These are phyloP conservation scores for Pythium apleroticum DNA, from an alignment of 352 stramenopile species.

Conservation along the genomic window DNA sequence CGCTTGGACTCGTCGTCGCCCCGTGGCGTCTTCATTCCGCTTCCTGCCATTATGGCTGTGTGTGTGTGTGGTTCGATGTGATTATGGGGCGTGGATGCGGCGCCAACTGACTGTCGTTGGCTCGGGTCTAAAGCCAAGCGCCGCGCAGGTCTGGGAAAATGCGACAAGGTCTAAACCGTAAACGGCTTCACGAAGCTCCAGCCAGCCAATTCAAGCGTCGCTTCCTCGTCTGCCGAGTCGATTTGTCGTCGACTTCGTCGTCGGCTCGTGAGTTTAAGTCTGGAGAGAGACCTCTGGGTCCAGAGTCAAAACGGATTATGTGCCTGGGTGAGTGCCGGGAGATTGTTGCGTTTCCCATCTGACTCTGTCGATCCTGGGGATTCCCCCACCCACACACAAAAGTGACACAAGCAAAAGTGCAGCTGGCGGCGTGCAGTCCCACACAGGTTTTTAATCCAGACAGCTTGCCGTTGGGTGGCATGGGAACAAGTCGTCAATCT, in stretches of 20 bases:
- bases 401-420: conserved; percentile 12
- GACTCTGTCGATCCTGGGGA: conserved; percentile 6
- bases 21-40: conserved; percentile 9
- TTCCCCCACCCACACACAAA: conserved; percentile 12
- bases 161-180: conserved; percentile 4
- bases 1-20: conserved; percentile 13
- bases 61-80: neutral
- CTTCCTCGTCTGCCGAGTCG: conserved; percentile 8
- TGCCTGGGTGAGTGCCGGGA: neutral
- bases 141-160: conserved; percentile 1
- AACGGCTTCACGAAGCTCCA: conserved; percentile 4
- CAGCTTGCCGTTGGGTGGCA: conserved; percentile 1
- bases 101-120: conserved; percentile 5
- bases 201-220: conserved; percentile 12
- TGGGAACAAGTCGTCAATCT: neutral
- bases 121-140: conserved; percentile 1
- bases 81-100: conserved; percentile 6
- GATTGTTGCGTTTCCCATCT: conserved; percentile 15
- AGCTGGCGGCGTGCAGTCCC: conserved; percentile 2
- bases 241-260: conserved; percentile 5
- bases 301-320: neutral
- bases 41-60: conserved; percentile 11
- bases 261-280: neutral
- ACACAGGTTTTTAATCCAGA: conserved; percentile 5
- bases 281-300: neutral